Evolutionary conservation across 768 basidiomycete genomes (phyloP), one percentile per base, ranked within the genome.

Genomic region (Amanita polypyramis): DNA sequence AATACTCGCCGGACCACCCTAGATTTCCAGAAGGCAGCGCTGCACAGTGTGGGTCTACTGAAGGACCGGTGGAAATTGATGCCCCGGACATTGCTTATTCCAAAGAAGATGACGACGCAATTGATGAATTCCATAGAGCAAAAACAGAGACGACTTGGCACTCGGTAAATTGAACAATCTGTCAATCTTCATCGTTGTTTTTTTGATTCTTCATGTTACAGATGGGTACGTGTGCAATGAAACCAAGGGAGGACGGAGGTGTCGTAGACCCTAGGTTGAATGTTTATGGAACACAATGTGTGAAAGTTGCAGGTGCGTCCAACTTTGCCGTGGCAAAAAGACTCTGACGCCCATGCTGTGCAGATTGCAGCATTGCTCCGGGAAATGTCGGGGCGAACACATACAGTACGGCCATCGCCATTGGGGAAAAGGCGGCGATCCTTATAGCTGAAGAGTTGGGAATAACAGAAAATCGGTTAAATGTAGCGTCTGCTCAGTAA

Each of bases 141-240:
- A 56, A 21, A 33, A 70, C 69, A n/a, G 54, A 54, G 43, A 70
- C 72, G 1, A 61, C 69, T 0, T 74, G 70, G 68, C 75, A 75
- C 52, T 72, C 70, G 27, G 73, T 74, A 50, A 41, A 17, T 40
- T 21, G 25, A 7, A 14, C 15, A 14, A 29, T 8, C 15, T 33
- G 30, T 3, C n/a, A n/a, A n/a, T n/a, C n/a, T n/a, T n/a, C n/a
- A n/a, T n/a, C n/a, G 19, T 8, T 43, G n/a, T 27, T 14, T 19
- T 30, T 19, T 52, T 23, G 30, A 32, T 42, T 39, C n/a, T 15
- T 7, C n/a, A 30, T 38, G 9, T 29, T 23, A 3, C 44, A 81
- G 79, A 65, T 79, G 11, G 80, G 80, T 33, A 83, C 80, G 0
- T 82, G 80, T 50, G 73, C 79, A 0, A 83, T 84, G 81, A 81